Evolutionary conservation across 225 moss, liverwort and hornwort species (phyloP).

Genomic region (Polytrichum commune): DNA sequence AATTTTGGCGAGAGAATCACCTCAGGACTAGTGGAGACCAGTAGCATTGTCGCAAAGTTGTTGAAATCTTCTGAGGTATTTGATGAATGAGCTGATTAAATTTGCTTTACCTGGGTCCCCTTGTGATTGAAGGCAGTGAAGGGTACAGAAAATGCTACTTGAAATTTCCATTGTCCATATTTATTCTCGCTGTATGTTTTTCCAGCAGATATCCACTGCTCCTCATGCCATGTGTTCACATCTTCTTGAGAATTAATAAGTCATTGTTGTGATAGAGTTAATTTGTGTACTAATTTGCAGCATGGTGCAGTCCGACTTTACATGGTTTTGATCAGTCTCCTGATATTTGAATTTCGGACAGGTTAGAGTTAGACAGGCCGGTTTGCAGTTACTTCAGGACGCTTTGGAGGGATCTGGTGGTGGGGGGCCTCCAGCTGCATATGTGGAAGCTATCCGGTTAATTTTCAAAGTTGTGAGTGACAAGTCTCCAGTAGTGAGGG

Average conservation of each 20-base stretch:
- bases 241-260: too few relatives aligned
- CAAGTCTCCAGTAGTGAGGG: conserved; percentile 78
- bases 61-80: conserved; percentile 86
- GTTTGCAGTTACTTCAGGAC: conserved; percentile 83
- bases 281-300: too few relatives aligned
- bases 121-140: too few relatives aligned
- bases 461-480: conserved; percentile 75
- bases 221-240: neutral
- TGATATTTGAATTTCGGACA: conserved; percentile 21
- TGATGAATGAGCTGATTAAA: too few relatives aligned
- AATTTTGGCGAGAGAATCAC: conserved; percentile 81
- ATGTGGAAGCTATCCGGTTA: conserved; percentile 83
- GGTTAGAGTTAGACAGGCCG: conserved; percentile 81
- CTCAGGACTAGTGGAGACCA: conserved; percentile 87
- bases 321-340: neutral
- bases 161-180: neutral
- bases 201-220: neutral
- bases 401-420: conserved; percentile 92
- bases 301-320: too few relatives aligned
- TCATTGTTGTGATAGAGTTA: too few relatives aligned
- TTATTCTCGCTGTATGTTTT: neutral
- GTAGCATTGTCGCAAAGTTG: conserved; percentile 89
- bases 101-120: too few relatives aligned
- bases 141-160: too few relatives aligned
- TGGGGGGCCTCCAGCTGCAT: conserved; percentile 72